Evolutionary conservation across 768 basidiomycete genomes (phyloP).

Genomic region (Clitopilus hobsonii): DNA sequence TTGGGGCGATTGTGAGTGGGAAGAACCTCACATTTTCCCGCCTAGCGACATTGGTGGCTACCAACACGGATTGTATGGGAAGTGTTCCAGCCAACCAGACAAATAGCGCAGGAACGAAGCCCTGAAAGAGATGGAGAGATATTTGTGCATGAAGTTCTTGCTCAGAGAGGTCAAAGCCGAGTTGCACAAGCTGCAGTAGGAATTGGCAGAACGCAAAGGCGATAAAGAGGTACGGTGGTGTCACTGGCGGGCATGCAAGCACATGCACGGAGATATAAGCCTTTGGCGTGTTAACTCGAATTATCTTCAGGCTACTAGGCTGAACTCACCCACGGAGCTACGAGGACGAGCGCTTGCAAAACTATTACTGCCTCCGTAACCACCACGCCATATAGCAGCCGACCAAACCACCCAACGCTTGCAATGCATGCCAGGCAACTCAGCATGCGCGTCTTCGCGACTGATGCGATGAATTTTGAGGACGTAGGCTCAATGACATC

Average conservation of each 20-base stretch:
- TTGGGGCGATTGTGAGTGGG: conserved; percentile 1
- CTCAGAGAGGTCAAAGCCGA: conserved; percentile 24
- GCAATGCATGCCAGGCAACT: conserved; percentile 32
- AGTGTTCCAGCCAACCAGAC: conserved; percentile 52
- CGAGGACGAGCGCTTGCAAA: conserved; percentile 25
- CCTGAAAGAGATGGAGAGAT: conserved; percentile 22
- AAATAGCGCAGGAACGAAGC: conserved; percentile 31
- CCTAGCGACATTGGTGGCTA: conserved; percentile 45
- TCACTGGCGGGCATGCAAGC: conserved; percentile 35
- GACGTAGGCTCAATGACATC: conserved; percentile 43
- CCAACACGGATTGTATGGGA: conserved; percentile 41
- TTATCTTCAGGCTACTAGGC: not conserved
- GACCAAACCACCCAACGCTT: conserved; percentile 37
- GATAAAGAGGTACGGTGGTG: conserved; percentile 50
- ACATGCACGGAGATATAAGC: conserved; percentile 36
- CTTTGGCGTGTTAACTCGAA: conserved; percentile 20
- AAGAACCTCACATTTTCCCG: conserved; percentile 44
- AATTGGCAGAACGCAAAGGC: conserved; percentile 35
- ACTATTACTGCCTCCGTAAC: conserved; percentile 15
- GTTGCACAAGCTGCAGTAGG: conserved; percentile 29
- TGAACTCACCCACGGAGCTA: conserved; percentile 46
- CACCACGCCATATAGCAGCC: conserved; percentile 29
- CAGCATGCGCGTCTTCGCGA: conserved; percentile 28
- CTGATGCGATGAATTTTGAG: conserved; percentile 16
- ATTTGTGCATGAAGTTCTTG: conserved; percentile 14